Evolutionary conservation across 1,284 basidiomycete species (phyloP), one percentile per base, ranked within the genome.

Genomic region (Vanrija humicola): DNA sequence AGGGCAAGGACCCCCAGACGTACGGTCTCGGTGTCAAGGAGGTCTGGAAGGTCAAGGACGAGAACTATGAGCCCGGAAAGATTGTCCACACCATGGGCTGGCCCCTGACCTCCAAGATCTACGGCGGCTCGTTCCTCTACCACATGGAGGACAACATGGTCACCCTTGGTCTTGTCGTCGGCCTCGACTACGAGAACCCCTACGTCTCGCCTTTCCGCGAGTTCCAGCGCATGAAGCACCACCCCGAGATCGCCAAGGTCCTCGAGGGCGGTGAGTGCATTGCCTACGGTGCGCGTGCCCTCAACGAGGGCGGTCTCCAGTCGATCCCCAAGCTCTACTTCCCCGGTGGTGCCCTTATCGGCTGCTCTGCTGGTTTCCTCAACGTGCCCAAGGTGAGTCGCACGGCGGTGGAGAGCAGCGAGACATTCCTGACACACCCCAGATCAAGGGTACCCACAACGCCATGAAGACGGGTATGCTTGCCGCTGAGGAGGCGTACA

Each of bases 391-490:
- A 98, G 63, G 70, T 68, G 26, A 48, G 69, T 56, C 38, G 28
- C 28, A 6, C 6, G 34, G 14, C 2, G 6, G 25, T 43, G 2
- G 15, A 26, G 34, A 5, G 26, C 15, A n/a, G 39, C 48, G 14
- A 23, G 5, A 3, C 34, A 15, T 14, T 12, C 10, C 34, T 34
- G 12, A 50, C 10, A 18, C 42, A 15, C 46, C 7, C 6, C 58
- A 74, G 79, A 98, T 98, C 79, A 98, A 98, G 76, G 95, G 95
- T n/a, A 96, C 94, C 0, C 96, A 98, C 76, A 98, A 95, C 59
- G 94, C 95, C n/a, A 98, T 98, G 95, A 96, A 98, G 81, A 90
- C 88, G 44, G 95, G 95, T 19, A 98, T 98, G 87, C 81, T 98
- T 19, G 95, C 94, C 38, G 96, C 91, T 3, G 95, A 98, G 74